These are phyloP conservation scores for Ehretia macrophylla DNA, from an alignment of 257 asterid species.

Conservation along the genomic window DNA sequence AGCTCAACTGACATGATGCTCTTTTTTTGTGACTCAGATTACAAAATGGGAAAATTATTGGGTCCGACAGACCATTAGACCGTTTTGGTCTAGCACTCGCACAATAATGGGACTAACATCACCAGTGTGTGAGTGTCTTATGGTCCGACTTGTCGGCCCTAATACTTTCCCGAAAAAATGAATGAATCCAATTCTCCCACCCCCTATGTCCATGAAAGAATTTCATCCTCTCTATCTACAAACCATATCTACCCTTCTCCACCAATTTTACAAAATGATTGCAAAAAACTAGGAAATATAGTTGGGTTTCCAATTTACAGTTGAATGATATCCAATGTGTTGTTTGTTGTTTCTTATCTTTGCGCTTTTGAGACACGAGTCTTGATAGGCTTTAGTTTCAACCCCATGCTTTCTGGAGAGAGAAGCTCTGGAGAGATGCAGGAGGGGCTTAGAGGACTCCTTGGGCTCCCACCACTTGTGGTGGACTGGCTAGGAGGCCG, in stretches of 20 bases:
- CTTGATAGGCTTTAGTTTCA: conserved; percentile 86
- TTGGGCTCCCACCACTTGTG: conserved; percentile 46
- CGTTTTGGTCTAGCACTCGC: too few relatives aligned
- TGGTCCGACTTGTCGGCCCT: too few relatives aligned
- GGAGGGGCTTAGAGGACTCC: conserved; percentile 77
- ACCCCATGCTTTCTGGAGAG: conserved; percentile 91
- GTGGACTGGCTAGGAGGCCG: conserved; percentile 44
- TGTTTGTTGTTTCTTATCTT: conserved; percentile 10
- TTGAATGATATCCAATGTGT: background rate
- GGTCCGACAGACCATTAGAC: too few relatives aligned
- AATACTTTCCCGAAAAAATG: conserved; percentile 42
- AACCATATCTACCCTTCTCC: conserved; percentile 31
- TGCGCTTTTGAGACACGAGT: conserved; percentile 29
- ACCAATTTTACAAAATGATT: conserved; percentile 11
- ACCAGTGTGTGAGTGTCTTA: too few relatives aligned
- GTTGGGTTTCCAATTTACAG: conserved; percentile 31
- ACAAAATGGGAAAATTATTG: too few relatives aligned
- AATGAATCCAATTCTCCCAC: conserved; percentile 38
- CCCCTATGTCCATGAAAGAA: conserved; percentile 50
- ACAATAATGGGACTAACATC: too few relatives aligned
- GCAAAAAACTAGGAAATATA: conserved; percentile 18
- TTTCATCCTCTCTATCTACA: conserved; percentile 33
- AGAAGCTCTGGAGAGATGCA: conserved; percentile 84
- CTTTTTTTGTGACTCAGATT: too few relatives aligned
- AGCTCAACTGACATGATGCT: conserved; percentile 22